Evolutionary conservation across 2,329 filamentous ascomycete genomes (phyloP).

Genomic region (Tolypocladium album): DNA sequence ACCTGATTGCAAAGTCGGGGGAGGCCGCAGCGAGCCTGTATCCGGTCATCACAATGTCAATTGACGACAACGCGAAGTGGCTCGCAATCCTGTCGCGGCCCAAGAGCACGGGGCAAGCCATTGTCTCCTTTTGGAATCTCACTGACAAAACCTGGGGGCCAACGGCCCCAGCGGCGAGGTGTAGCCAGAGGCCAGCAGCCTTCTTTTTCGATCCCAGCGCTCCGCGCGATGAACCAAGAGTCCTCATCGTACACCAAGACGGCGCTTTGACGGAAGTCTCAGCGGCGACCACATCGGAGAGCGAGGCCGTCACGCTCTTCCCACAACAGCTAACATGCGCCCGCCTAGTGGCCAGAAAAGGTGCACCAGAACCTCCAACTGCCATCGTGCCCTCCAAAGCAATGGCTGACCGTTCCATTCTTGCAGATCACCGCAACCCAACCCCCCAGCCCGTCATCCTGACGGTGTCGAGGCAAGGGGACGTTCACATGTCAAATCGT

Average conservation of each 20-base stretch:
- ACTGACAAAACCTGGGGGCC: constrained; percentile 44
- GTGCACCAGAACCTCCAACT: constrained; percentile 17
- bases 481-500: constrained; percentile 35
- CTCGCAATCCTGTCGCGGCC: constrained; percentile 54
- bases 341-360: constrained; percentile 31
- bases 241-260: constrained; percentile 54
- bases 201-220: constrained; percentile 49
- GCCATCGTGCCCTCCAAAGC: neutral
- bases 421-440: constrained; percentile 5
- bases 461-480: constrained; percentile 38
- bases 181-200: constrained; percentile 45
- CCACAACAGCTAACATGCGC: constrained; percentile 41
- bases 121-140: constrained; percentile 53
- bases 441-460: constrained; percentile 17
- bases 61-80: constrained; percentile 54
- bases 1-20: constrained; percentile 29
- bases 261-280: constrained; percentile 49
- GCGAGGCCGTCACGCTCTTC: constrained; percentile 35
- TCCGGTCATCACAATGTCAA: constrained; percentile 50
- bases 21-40: constrained; percentile 35
- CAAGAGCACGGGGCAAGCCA: constrained; percentile 11
- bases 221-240: constrained; percentile 25
- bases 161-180: constrained; percentile 37
- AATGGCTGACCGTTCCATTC: neutral
- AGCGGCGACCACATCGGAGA: constrained; percentile 27